phyloP scores from a whole-genome alignment of 75 land plant genomes.

The Cupressus sempervirens region DNA sequence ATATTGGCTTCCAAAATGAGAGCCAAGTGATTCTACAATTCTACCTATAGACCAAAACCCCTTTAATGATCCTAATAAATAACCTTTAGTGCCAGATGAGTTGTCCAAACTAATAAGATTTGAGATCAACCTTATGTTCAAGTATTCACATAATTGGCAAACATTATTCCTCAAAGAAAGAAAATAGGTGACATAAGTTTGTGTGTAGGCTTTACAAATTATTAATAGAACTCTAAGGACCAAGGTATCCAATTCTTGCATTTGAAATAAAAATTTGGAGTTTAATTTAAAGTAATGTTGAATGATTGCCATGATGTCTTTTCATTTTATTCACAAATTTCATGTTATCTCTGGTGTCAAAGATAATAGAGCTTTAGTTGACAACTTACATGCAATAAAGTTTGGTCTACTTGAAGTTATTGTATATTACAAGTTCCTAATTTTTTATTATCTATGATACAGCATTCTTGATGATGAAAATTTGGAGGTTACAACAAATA shows the following conservation, averaged over 20 bases:
- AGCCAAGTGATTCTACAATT: too few relatives aligned
- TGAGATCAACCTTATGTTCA: too few relatives aligned
- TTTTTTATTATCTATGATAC: conserved; percentile 6
- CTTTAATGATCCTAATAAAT: too few relatives aligned
- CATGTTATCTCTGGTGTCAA: not conserved
- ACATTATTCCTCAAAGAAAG: too few relatives aligned
- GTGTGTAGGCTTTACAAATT: too few relatives aligned
- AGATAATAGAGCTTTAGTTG: not conserved
- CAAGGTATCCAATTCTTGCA: not conserved
- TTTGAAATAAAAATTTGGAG: not conserved
- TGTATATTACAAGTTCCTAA: not conserved
- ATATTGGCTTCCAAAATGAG: too few relatives aligned
- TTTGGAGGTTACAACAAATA: not conserved
- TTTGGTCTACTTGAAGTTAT: not conserved
- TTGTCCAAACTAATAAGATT: too few relatives aligned
- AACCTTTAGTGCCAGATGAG: too few relatives aligned
- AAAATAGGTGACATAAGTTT: too few relatives aligned
- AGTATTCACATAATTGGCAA: too few relatives aligned
- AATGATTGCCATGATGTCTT: not conserved
- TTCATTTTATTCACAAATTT: not conserved
- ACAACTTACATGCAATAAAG: not conserved
- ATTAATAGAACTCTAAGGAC: too few relatives aligned
- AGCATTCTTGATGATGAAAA: conserved; percentile 66
- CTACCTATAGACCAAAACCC: too few relatives aligned
- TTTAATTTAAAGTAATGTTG: not conserved